Percentiles rank a stretch among this genome's conserved stretches.
These are phyloP conservation scores for Haplosporangium sp. DNA, from an alignment of 371 early-diverging fungal genomes.

Conservation along the genomic window DNA sequence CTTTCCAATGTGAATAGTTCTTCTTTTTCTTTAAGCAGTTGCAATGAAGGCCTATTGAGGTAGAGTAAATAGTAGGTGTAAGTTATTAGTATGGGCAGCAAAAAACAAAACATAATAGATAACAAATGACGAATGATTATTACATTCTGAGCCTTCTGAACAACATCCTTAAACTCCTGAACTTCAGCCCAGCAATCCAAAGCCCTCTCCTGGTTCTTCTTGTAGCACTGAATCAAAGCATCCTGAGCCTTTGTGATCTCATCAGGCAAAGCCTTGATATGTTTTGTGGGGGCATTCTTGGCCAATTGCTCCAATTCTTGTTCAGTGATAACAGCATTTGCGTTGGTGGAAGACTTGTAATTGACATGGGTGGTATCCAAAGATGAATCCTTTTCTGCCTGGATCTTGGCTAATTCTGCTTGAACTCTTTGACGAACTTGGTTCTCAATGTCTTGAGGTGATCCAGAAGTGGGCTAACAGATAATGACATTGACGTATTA, in stretches of 20 bases:
- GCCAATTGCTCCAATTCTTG: conserved; percentile 52
- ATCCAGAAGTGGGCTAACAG: conserved; percentile 30
- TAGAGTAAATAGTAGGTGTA: background rate
- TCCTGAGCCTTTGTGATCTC: conserved; percentile 59
- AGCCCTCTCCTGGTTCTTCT: conserved; percentile 57
- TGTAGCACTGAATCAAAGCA: conserved; percentile 57
- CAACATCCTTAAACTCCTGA: conserved; percentile 59
- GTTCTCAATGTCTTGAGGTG: conserved; percentile 43
- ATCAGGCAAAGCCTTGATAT: conserved; percentile 49
- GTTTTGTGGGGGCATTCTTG: conserved; percentile 34
- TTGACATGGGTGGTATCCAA: conserved; percentile 33
- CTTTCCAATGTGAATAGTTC: background rate
- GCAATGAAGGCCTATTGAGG: conserved; percentile 48
- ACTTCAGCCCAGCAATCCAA: conserved; percentile 68
- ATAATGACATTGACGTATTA: background rate
- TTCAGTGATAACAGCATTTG: conserved; percentile 47
- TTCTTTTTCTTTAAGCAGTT: conserved; percentile 19
- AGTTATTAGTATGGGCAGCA: background rate
- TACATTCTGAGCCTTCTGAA: conserved; percentile 57
- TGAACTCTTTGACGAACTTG: conserved; percentile 54
- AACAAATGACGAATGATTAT: background rate
- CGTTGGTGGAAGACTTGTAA: conserved; percentile 48
- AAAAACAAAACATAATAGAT: background rate
- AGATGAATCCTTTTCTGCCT: conserved; percentile 33
- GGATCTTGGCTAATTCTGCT: conserved; percentile 46